Percentiles rank a stretch among this genome's conserved stretches.
Conservation (phyloP, 2,329 filamentous ascomycete genomes). For the Trichoderma guizhouense region DNA sequence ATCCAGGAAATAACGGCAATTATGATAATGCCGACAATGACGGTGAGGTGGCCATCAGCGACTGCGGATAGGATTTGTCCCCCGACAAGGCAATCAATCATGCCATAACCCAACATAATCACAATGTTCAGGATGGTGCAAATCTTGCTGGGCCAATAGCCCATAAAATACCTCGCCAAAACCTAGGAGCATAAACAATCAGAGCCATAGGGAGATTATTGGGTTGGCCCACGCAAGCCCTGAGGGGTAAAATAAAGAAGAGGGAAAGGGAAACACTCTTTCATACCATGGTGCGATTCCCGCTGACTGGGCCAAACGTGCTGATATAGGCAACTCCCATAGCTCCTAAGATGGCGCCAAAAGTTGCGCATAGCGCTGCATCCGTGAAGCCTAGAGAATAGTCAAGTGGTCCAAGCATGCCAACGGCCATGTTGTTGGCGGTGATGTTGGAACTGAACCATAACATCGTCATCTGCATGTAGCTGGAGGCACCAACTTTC, state of each 20-base stretch:
- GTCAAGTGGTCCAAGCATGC: conserved; percentile 63
- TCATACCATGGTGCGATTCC: conserved; percentile 68
- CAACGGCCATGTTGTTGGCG: conserved; percentile 58
- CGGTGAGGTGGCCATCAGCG: conserved; percentile 61
- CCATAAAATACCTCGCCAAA: conserved; percentile 73
- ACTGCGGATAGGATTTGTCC: conserved; percentile 74
- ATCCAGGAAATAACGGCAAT: conserved; percentile 48
- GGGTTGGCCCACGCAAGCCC: neutral
- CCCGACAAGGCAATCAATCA: conserved; percentile 76
- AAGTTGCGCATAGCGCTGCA: conserved; percentile 66
- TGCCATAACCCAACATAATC: conserved; percentile 71
- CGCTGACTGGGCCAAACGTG: conserved; percentile 70
- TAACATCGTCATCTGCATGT: conserved; percentile 39
- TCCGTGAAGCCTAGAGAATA: conserved; percentile 72
- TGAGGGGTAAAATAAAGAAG: neutral
- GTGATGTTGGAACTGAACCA: conserved; percentile 46
- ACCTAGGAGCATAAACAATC: conserved; percentile 34
- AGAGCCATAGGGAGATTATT: neutral
- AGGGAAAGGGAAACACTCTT: neutral
- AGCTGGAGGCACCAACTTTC: conserved; percentile 30
- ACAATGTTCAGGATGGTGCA: conserved; percentile 42
- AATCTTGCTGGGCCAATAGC: conserved; percentile 50
- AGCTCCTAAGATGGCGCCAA: conserved; percentile 73
- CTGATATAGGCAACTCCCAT: conserved; percentile 73
- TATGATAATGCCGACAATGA: conserved; percentile 71